Evolutionary conservation across 2,329 filamentous ascomycete species (phyloP).

Genomic region (Corinectria fuckeliana): DNA sequence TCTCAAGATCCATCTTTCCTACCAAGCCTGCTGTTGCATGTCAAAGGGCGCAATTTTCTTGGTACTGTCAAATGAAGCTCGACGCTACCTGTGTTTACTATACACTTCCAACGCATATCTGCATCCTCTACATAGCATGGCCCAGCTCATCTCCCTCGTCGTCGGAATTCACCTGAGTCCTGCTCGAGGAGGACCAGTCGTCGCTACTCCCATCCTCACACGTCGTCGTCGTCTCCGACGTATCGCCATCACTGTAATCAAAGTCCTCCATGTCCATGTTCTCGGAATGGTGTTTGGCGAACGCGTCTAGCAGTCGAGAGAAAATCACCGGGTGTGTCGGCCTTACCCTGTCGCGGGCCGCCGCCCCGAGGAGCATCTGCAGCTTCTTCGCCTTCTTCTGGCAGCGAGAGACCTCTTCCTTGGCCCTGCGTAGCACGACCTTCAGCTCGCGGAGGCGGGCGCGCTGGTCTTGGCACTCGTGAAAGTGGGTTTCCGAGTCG

Average conservation of each 20-base stretch:
- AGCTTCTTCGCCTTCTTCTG: not conserved
- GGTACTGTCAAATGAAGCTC: no score
- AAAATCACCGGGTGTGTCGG: not conserved
- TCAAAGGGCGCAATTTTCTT: no score
- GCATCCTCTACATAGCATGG: no score
- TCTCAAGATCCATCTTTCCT: not conserved
- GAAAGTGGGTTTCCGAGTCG: no score
- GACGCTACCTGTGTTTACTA: no score
- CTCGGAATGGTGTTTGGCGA: not conserved
- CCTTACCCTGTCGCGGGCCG: not conserved
- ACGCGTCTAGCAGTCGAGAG: not conserved
- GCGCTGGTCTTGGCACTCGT: not conserved
- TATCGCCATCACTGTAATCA: not conserved
- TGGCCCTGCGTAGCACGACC: not conserved
- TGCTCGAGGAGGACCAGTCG: not conserved
- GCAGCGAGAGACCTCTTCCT: not conserved
- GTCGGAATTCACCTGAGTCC: no score
- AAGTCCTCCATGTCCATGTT: not conserved
- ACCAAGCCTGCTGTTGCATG: no score
- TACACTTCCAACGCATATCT: no score
- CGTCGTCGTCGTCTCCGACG: no score
- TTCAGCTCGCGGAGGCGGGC: not conserved
- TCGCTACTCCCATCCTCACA: no score
- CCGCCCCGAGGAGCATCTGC: not conserved
- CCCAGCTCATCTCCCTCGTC: no score